Percentiles rank a stretch among this genome's conserved stretches.
Evolutionary conservation across 495 filamentous ascomycete genomes (phyloP).

Genomic region (Poronia punctata): DNA sequence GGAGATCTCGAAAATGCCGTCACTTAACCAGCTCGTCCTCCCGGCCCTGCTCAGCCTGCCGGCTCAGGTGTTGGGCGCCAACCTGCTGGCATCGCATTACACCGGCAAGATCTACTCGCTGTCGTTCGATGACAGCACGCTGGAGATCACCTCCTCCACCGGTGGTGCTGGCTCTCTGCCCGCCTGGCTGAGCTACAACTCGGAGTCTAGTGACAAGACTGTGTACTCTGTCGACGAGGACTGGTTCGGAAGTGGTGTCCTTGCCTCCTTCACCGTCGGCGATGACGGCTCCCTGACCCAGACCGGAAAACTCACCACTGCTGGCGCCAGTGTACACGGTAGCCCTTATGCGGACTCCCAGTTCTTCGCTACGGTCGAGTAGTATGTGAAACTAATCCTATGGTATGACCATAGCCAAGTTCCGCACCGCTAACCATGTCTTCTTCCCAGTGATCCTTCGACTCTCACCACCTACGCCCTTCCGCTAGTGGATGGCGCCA

Average conservation of each 20-base stretch:
- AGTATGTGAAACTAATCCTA: slow-evolving; percentile 26
- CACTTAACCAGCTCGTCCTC: slow-evolving; percentile 19
- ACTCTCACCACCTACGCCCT: slow-evolving; percentile 35
- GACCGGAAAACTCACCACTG: slow-evolving; percentile 24
- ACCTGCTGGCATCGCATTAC: slow-evolving; percentile 36
- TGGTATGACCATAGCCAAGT: not conserved
- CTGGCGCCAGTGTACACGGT: slow-evolving; percentile 36
- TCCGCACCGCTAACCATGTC: slow-evolving; percentile 13
- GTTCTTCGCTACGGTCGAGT: slow-evolving; percentile 41
- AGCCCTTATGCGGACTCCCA: slow-evolving; percentile 33
- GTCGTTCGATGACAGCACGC: slow-evolving; percentile 22
- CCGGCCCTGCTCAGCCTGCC: slow-evolving; percentile 24
- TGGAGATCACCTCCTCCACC: slow-evolving; percentile 25
- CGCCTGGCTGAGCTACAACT: slow-evolving; percentile 50
- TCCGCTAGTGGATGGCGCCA: slow-evolving; percentile 19
- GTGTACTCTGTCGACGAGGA: slow-evolving; percentile 59
- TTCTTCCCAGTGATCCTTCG: slow-evolving; percentile 33
- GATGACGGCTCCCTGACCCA: slow-evolving; percentile 32
- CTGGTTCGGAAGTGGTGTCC: slow-evolving; percentile 29
- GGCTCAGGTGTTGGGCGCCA: slow-evolving; percentile 27
- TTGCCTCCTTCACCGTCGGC: slow-evolving; percentile 36
- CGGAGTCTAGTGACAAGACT: slow-evolving; percentile 28
- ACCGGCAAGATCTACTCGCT: slow-evolving; percentile 35
- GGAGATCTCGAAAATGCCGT: slow-evolving; percentile 17
- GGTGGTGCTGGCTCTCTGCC: slow-evolving; percentile 36